Percentiles rank a stretch among this genome's conserved stretches.
phyloP scores from a whole-genome alignment of 352 stramenopile genomes.

The Phytopythium aichiense region DNA sequence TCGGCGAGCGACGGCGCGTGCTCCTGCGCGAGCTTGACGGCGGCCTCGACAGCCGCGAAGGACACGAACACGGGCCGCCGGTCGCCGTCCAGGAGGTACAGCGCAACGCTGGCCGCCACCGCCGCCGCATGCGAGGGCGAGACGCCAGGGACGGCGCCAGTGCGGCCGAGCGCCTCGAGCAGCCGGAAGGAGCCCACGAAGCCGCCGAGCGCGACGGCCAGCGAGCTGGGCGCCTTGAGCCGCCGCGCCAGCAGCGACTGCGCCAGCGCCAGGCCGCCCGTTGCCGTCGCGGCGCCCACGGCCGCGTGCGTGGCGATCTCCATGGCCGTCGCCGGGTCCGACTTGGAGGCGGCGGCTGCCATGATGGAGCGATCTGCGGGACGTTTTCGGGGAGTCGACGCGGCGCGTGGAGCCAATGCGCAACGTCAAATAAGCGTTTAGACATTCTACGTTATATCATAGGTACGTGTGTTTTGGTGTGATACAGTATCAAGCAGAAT shows the following conservation, averaged over 20 bases:
- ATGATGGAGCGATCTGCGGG: no score
- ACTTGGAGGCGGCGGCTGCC: not conserved
- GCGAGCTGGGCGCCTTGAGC: conserved; percentile 31
- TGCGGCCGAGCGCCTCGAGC: conserved; percentile 30
- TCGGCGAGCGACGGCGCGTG: conserved; percentile 24
- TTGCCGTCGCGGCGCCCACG: conserved; percentile 25
- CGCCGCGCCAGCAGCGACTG: conserved; percentile 40
- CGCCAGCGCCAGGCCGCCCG: conserved; percentile 25
- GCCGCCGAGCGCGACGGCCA: conserved; percentile 25
- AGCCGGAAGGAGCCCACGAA: conserved; percentile 39
- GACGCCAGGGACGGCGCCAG: conserved; percentile 4
- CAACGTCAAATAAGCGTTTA: not conserved
- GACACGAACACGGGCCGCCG: conserved; percentile 45
- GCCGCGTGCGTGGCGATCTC: conserved; percentile 37
- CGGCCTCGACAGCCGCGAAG: conserved; percentile 45
- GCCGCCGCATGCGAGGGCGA: conserved; percentile 39
- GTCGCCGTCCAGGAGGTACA: conserved; percentile 41
- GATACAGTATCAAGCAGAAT: no score
- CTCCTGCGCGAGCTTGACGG: conserved; percentile 29
- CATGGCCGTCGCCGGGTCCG: conserved; percentile 14
- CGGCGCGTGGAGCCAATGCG: no score
- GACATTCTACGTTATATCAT: not conserved
- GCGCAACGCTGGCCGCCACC: conserved; percentile 24
- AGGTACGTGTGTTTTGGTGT: no score
- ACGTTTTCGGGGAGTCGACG: no score